Evolutionary conservation across 78 protist genomes (phyloP), one percentile per base, ranked within the genome.

Genomic region (Protostelium mycophagum): DNA sequence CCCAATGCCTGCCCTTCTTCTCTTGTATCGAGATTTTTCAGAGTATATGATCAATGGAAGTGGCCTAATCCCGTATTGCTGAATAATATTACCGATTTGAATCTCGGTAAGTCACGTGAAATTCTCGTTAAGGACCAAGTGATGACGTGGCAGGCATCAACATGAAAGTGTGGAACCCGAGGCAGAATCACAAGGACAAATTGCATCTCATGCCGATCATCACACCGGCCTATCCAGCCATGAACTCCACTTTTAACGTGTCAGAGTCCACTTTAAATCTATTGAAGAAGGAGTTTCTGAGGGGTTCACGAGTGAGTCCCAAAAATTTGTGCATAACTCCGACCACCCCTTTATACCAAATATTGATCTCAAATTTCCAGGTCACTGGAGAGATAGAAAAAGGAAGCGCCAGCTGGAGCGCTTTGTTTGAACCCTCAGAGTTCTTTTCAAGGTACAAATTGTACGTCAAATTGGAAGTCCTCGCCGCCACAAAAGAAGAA

Each of bases 181-280:
- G 73, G 31, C n/a, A 83, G 73, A 29, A 88, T 16, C 36, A 5
- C 84, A 90, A 87, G 88, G 94, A 94, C 51, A 94, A 91, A 73
- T 86, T 34, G 34, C 95, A 96, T 87, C 86, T 96, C 87, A 97
- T 98, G 99, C 99, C 99, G 34, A 91, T 99, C 86, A 88, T 98
- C 83, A 98, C 99, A 36, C 99, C 99, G 28, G 95, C 97, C 36
- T 97, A 97, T 90, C 99, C 99, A 35, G 83, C 95, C n/a, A 96
- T 98, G 98, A 99, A 99, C 86, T 94, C 99, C 35, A 93, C 98
- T 0, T 91, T 95, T 92, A 97, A 97, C 88, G 98, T 97, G 35
- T 87, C 96, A 28, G n/a, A 0, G 35, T 91, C 98, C 1, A 97
- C 99, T 25, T 91, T 97, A 0, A 83, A 36, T 0, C 88, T 96